A percentile compares a stretch with the other conserved stretches of the same genome.
Evolutionary conservation across 2,329 filamentous ascomycete genomes (phyloP).

Genomic region (Trichoderma hamatum): DNA sequence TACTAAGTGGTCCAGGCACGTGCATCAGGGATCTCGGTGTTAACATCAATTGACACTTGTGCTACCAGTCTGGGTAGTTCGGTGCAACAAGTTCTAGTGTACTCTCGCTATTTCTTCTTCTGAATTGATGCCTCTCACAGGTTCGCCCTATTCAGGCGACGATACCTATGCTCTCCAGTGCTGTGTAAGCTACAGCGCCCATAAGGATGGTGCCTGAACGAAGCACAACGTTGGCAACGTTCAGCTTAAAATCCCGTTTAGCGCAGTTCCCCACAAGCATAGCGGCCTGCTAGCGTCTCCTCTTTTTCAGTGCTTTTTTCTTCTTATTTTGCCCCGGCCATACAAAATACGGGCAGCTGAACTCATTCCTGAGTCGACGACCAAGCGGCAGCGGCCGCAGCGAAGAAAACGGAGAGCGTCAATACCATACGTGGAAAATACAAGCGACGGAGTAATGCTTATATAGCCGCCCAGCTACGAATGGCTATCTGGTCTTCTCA

Average conservation of each 20-base stretch:
- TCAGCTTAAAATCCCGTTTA: not conserved
- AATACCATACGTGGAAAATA: not conserved
- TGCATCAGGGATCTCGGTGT: not conserved
- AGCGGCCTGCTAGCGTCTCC: constrained; percentile 18
- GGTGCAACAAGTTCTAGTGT: not conserved
- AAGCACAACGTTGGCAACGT: not conserved
- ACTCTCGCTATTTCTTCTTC: not conserved
- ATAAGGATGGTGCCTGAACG: not conserved
- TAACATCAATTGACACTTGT: not conserved
- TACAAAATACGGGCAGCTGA: not conserved
- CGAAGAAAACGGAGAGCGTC: not conserved
- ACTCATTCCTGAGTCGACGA: constrained; percentile 16
- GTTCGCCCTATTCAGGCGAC: not conserved
- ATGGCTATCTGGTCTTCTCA: not conserved
- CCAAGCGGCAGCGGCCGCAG: not conserved
- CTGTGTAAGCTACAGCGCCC: not conserved
- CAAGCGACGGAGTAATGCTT: not conserved
- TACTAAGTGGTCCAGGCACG: not conserved
- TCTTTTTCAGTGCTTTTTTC: not conserved
- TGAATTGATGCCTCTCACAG: not conserved
- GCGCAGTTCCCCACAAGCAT: constrained; percentile 11
- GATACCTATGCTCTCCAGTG: no score
- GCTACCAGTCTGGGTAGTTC: not conserved
- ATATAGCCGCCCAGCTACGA: not conserved
- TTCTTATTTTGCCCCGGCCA: not conserved